Evolutionary conservation across 768 basidiomycete genomes (phyloP).

Genomic region (Auriscalpium microsporum): DNA sequence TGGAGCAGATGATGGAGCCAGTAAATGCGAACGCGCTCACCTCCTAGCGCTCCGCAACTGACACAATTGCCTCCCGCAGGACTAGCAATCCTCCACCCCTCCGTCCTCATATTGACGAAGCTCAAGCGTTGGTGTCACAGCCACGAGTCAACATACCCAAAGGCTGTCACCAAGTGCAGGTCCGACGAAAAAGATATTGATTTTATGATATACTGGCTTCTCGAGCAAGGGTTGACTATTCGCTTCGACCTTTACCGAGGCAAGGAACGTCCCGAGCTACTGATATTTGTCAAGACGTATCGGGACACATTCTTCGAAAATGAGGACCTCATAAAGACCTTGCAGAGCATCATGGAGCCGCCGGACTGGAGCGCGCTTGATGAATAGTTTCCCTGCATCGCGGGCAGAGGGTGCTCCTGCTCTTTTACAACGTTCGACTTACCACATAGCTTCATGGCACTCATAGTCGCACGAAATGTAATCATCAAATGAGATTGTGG

Average conservation of each 20-base stretch:
- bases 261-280: neutral
- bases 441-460: too few relatives aligned
- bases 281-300: neutral
- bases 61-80: neutral
- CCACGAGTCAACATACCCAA: neutral
- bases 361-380: neutral
- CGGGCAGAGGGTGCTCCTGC: too few relatives aligned
- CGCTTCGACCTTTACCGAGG: slow-evolving; percentile 4
- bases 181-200: slow-evolving; percentile 2
- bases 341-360: neutral
- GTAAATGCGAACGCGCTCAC: neutral
- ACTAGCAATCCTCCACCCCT: slow-evolving; percentile 4
- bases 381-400: too few relatives aligned
- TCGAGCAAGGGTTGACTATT: neutral
- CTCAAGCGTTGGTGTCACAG: slow-evolving; percentile 5
- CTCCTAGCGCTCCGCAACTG: neutral
- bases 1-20: neutral
- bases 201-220: slow-evolving; percentile 2
- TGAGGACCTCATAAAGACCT: neutral
- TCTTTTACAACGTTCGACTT: too few relatives aligned
- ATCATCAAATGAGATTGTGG: too few relatives aligned
- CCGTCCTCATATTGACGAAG: slow-evolving; percentile 5
- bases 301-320: neutral
- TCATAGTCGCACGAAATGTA: too few relatives aligned
- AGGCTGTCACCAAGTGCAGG: neutral